These are phyloP conservation scores for Borealophlyctis nickersoniae DNA, from an alignment of 192 early-diverging fungal genomes.

Conservation along the genomic window DNA sequence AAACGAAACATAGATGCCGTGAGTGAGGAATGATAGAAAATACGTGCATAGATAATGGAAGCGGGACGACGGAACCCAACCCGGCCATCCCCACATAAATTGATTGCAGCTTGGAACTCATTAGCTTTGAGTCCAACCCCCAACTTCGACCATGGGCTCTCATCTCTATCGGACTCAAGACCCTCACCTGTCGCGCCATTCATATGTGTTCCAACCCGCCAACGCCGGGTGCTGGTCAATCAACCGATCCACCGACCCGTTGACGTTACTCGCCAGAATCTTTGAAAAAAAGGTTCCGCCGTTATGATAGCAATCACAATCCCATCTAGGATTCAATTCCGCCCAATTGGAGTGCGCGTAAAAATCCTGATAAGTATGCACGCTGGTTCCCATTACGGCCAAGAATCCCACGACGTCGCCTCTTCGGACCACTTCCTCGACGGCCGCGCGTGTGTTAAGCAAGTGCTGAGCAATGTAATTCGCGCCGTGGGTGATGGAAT, in stretches of 20 bases:
- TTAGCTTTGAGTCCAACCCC: too few species aligned
- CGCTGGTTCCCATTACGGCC: slow-evolving; percentile 17
- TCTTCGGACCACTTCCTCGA: slow-evolving; percentile 11
- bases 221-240: slow-evolving; percentile 8
- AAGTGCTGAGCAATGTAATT: slow-evolving; percentile 25
- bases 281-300: slow-evolving; percentile 14
- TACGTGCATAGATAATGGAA: too few species aligned
- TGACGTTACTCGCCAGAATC: too few species aligned
- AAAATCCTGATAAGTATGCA: slow-evolving; percentile 28
- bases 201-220: slow-evolving; percentile 16
- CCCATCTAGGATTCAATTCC: slow-evolving; percentile 4
- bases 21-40: too few species aligned
- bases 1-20: too few species aligned
- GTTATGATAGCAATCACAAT: slow-evolving; percentile 21
- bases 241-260: slow-evolving; percentile 9
- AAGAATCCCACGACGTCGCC: slow-evolving; percentile 11
- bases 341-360: slow-evolving; percentile 26
- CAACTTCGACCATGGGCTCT: too few species aligned
- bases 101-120: too few species aligned
- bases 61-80: too few species aligned
- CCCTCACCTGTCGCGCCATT: slow-evolving; percentile 19
- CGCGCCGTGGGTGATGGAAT: slow-evolving; percentile 1
- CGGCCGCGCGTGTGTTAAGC: slow-evolving; percentile 17
- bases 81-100: too few species aligned
- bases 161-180: too few species aligned